These are phyloP conservation scores for Pneumocystis canis DNA, from an alignment of 1,139 yeast species.

Conservation along the genomic window DNA sequence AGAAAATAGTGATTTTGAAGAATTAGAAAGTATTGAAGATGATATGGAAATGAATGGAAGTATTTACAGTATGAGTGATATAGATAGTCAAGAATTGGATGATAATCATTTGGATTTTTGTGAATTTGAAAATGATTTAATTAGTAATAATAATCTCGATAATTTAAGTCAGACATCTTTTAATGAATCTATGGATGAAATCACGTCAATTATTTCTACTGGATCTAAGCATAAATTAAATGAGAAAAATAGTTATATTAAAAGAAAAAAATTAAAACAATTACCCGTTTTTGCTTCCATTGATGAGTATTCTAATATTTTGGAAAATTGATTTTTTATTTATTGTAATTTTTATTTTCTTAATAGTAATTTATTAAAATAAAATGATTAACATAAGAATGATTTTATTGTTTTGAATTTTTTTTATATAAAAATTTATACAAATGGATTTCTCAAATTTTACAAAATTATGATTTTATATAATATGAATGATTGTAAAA, in stretches of 20 bases:
- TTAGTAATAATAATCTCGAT: slow-evolving; percentile 1
- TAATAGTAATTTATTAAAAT: too few species aligned
- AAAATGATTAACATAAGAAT: neutral
- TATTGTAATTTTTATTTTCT: too few species aligned
- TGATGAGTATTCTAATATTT: slow-evolving; percentile 69
- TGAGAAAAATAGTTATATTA: slow-evolving; percentile 21
- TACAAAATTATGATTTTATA: neutral
- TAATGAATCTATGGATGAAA: slow-evolving; percentile 18
- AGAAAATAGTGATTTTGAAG: slow-evolving; percentile 18
- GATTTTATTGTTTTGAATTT: too few species aligned
- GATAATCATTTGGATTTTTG: slow-evolving; percentile 16
- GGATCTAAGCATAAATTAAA: slow-evolving; percentile 18
- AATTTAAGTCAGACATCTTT: neutral
- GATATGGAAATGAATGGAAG: slow-evolving; percentile 17
- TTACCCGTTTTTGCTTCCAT: slow-evolving; percentile 82
- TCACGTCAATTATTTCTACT: slow-evolving; percentile 10
- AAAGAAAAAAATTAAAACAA: slow-evolving; percentile 47
- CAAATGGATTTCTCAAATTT: neutral
- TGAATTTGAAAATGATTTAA: slow-evolving; percentile 21
- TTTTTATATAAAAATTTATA: too few species aligned
- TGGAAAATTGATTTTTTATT: slow-evolving; percentile 20
- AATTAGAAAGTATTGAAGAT: slow-evolving; percentile 15
- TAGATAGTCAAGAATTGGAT: slow-evolving; percentile 21
- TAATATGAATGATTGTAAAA: neutral
- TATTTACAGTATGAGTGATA: slow-evolving; percentile 9